These are phyloP conservation scores for Zoysia japonica DNA, from an alignment of 176 grass and related monocot genomes.

Conservation along the genomic window DNA sequence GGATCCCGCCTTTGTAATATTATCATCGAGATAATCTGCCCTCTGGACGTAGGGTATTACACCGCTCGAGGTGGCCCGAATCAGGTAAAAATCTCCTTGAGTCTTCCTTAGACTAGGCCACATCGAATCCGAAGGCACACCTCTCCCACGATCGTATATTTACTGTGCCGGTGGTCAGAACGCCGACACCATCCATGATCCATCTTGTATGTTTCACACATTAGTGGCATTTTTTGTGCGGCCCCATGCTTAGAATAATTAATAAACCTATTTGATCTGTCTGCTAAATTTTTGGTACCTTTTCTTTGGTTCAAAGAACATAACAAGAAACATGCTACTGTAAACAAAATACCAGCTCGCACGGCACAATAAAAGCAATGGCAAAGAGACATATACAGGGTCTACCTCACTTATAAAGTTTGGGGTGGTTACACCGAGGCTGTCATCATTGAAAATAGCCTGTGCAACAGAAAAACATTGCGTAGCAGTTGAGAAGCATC, in stretches of 20 bases:
- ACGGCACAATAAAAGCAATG: neutral
- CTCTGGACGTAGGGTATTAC: too few species aligned
- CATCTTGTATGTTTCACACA: neutral
- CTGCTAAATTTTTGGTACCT: neutral
- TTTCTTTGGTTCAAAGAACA: neutral
- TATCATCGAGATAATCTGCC: too few species aligned
- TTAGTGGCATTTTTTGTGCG: neutral
- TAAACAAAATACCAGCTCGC: slow-evolving; percentile 6
- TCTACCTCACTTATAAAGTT: slow-evolving; percentile 23
- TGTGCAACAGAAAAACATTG: slow-evolving; percentile 35
- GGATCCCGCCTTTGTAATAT: too few species aligned
- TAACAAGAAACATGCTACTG: neutral
- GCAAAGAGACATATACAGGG: slow-evolving; percentile 1
- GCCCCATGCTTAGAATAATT: neutral
- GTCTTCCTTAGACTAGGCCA: too few species aligned
- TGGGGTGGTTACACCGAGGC: slow-evolving; percentile 31
- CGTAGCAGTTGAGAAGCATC: slow-evolving; percentile 38
- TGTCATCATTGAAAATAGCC: slow-evolving; percentile 42
- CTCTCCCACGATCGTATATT: too few species aligned
- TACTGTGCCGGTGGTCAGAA: too few species aligned
- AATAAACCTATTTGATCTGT: neutral
- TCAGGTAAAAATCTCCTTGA: too few species aligned
- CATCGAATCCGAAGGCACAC: too few species aligned
- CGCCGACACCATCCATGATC: too few species aligned
- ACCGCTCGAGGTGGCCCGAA: too few species aligned